Evolutionary conservation across 2,329 filamentous ascomycete genomes (phyloP), one percentile per base, ranked within the genome.

Genomic region (Cladophialophora bantiana): DNA sequence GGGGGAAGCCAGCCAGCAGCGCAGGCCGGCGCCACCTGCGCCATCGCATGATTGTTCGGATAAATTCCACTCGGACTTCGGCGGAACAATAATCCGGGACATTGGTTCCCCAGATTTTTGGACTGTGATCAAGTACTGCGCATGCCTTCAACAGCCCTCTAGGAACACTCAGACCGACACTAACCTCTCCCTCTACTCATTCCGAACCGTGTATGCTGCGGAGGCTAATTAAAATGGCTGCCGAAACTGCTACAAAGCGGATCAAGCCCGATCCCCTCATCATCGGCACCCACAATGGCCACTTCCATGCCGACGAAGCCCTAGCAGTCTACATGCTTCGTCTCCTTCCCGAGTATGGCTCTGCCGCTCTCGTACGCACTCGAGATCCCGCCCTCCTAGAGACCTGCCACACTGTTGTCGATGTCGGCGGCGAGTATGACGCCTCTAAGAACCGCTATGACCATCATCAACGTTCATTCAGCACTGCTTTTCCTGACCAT

Each of bases 261-360:
- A 82, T 96, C 78, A 97, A 96, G 86, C 92, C 90, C 73, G 84
- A 87, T 69, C 81, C 82, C 69, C 82, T 90, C 71, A 81, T 88
- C 73, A 96, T 97, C 77, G 95, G 94, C 76, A 99, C 95, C 35
- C 95, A 99, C 86, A 97, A 90, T 82, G 95, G 95, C 73, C 93
- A 97, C 84, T 99, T 99, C 86, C 95, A 99, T 83, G 95, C 95
- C 78, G 95, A 99, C 80, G 95, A 99, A 83, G 94, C 95, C 68
- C 88, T 99, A 52, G 95, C 95, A 66, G 94, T 99, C 71, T 93
- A 96, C 84, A 93, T 99, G 85, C 91, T 99, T 73, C 93, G 93
- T 71, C 87, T 91, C 65, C 90, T 98, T 18, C 94, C 95, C 26
- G 82, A 89, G 66, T 99, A 98, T 83, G 79, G 84, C 64, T 81